A percentile compares a stretch with the other conserved stretches of the same genome.
phyloP scores from a whole-genome alignment of 2,329 filamentous ascomycete species.

The Triangularia verruculosa region DNA sequence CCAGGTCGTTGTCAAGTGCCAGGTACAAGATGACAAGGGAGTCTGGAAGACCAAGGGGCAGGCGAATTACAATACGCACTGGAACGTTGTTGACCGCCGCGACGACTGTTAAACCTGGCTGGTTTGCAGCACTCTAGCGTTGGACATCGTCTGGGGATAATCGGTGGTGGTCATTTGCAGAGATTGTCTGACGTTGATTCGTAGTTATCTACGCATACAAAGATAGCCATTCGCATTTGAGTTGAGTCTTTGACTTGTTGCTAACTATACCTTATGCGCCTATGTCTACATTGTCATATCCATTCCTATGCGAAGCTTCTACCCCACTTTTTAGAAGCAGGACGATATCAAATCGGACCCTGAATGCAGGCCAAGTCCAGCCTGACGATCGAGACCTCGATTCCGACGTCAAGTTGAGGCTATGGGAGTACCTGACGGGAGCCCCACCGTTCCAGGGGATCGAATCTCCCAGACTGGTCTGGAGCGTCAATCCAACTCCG shows the following conservation, averaged over 20 bases:
- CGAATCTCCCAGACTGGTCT: background rate
- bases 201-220: background rate
- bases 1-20: background rate
- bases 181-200: background rate
- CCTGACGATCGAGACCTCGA: background rate
- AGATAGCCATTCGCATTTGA: background rate
- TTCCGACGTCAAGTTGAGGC: background rate
- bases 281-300: background rate
- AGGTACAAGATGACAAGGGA: background rate
- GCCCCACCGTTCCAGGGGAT: background rate
- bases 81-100: background rate
- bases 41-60: background rate
- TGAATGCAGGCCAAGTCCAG: slow-evolving; percentile 4
- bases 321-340: slow-evolving; percentile 1
- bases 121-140: background rate
- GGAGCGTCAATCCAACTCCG: background rate
- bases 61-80: background rate
- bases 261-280: too few relatives aligned
- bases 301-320: background rate
- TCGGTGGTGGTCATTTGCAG: too few relatives aligned
- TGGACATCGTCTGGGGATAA: too few relatives aligned
- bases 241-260: background rate
- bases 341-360: background rate
- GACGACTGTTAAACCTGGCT: background rate
- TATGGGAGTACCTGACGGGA: background rate